phyloP scores from a whole-genome alignment of 1,284 basidiomycete genomes.

The Irpex sp. region DNA sequence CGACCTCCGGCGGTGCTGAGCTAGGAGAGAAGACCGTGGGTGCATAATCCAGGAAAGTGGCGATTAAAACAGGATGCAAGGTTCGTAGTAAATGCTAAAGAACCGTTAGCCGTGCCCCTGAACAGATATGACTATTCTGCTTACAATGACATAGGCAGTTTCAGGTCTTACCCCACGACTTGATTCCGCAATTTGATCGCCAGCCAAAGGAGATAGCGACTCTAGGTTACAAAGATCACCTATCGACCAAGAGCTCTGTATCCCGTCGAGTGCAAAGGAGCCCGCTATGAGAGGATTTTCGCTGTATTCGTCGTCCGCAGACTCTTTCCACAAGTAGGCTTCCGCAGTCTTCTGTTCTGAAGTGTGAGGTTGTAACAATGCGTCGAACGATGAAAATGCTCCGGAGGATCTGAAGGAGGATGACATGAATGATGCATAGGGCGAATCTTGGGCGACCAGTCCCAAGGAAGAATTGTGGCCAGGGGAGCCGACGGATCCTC shows the following conservation, averaged over 20 bases:
- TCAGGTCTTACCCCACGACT: constrained; percentile 13
- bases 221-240: not conserved
- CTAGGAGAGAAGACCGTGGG: constrained; percentile 75
- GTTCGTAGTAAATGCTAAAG: constrained; percentile 45
- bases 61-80: constrained; percentile 72
- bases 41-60: constrained; percentile 83
- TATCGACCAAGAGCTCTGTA: not conserved
- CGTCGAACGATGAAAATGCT: not conserved
- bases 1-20: constrained; percentile 48
- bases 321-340: not conserved
- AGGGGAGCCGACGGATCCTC: not conserved
- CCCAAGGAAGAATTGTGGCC: not conserved
- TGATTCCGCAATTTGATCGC: not conserved
- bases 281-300: not conserved
- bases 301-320: not conserved
- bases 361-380: not conserved
- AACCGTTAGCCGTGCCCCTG: not conserved
- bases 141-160: constrained; percentile 17
- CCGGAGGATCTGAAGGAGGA: constrained; percentile 8
- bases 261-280: not conserved
- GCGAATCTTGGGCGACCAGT: not conserved
- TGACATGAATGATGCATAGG: constrained; percentile 1
- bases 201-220: not conserved
- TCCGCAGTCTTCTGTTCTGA: not conserved
- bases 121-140: not conserved